Percentiles rank a stretch among this genome's conserved stretches.
Conservation (phyloP, 345 rosid genomes). For the Carallia pectinifolia region DNA sequence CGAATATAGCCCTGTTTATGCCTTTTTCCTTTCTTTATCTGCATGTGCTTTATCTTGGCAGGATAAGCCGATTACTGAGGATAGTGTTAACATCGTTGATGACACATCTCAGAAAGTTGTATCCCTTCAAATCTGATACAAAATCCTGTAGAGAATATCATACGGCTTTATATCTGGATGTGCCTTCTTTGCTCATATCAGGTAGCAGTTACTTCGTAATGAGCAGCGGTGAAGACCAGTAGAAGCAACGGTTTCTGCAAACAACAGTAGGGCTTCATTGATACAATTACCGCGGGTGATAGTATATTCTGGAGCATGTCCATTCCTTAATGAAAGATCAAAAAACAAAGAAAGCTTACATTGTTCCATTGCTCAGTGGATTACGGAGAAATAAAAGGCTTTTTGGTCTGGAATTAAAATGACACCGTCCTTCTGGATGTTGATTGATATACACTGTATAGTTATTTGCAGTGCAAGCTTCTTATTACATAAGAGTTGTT, state of each 20-base stretch:
- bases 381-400: too few relatives aligned
- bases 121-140: constrained; percentile 45
- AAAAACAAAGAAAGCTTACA: neutral
- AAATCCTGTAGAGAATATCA: neutral
- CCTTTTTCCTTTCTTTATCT: neutral
- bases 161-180: neutral
- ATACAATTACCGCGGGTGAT: neutral
- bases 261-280: neutral
- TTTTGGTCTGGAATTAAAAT: neutral
- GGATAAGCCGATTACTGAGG: constrained; percentile 49
- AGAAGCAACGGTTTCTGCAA: neutral
- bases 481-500: too few relatives aligned
- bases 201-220: too few relatives aligned
- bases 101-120: constrained; percentile 55
- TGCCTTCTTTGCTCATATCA: neutral
- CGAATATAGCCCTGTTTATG: too few relatives aligned
- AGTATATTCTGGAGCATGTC: neutral
- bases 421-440: too few relatives aligned
- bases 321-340: neutral
- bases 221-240: too few relatives aligned
- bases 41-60: constrained; percentile 25
- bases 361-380: neutral
- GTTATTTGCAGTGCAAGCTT: neutral
- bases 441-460: neutral
- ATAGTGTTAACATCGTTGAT: constrained; percentile 41